A percentile compares a stretch with the other conserved stretches of the same genome.
These are phyloP conservation scores for Cutaneotrichosporon cutaneum DNA, from an alignment of 1,284 basidiomycete species.

Conservation along the genomic window DNA sequence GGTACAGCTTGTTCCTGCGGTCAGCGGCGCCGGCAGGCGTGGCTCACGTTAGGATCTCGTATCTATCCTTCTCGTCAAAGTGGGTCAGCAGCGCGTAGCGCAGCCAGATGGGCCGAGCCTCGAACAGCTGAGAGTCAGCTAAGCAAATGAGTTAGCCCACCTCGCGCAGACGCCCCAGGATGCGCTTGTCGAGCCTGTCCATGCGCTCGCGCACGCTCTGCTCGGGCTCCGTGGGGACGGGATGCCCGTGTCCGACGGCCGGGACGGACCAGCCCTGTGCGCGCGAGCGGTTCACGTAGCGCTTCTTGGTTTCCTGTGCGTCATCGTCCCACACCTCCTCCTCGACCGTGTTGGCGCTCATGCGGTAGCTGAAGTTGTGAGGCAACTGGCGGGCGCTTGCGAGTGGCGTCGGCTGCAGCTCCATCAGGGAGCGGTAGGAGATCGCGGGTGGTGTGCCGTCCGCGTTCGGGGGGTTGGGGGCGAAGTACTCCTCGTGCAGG, in stretches of 20 bases:
- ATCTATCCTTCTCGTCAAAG: slow-evolving; percentile 60
- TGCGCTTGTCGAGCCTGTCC: slow-evolving; percentile 60
- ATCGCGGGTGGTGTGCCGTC: slow-evolving; percentile 18
- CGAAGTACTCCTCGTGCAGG: slow-evolving; percentile 63
- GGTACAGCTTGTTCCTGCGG: slow-evolving; percentile 54
- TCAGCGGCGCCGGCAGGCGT: background rate
- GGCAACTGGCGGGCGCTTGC: slow-evolving; percentile 38
- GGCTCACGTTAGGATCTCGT: slow-evolving; percentile 24
- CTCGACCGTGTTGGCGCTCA: slow-evolving; percentile 25
- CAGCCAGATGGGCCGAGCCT: slow-evolving; percentile 82
- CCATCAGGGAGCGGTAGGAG: slow-evolving; percentile 33
- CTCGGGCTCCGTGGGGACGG: slow-evolving; percentile 64
- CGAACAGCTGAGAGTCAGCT: too few relatives aligned
- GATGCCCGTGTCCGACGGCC: slow-evolving; percentile 30
- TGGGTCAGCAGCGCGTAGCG: slow-evolving; percentile 79
- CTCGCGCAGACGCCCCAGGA: slow-evolving; percentile 52
- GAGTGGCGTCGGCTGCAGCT: slow-evolving; percentile 44
- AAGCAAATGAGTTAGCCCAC: too few relatives aligned
- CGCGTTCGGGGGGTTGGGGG: slow-evolving; percentile 24
- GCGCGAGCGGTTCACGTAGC: slow-evolving; percentile 39
- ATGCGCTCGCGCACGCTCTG: slow-evolving; percentile 53
- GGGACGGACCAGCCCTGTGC: slow-evolving; percentile 28
- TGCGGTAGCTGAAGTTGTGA: slow-evolving; percentile 33
- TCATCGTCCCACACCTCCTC: slow-evolving; percentile 39
- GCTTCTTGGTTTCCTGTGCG: slow-evolving; percentile 31